Base-by-base conservation (phyloP, 2,329 filamentous ascomycete species). In the Stagonosporopsis tanaceti region DNA sequence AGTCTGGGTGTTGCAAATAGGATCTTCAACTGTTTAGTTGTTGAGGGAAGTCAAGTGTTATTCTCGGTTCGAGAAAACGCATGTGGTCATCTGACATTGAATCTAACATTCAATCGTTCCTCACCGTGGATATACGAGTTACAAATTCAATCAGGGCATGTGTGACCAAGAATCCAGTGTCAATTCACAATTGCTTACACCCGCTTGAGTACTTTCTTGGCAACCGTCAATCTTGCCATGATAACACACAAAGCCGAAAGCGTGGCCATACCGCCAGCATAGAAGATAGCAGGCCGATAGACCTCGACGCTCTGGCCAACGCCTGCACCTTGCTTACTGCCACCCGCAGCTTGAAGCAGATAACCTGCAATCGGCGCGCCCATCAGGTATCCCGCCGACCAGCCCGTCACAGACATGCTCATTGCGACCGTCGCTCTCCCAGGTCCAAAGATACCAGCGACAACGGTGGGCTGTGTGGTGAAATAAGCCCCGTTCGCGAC, bases 401-500 rank as follows among this genome's bases (percentile, higher is more conserved):
- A 73, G 4, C 68, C 69, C 2, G 66, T 69, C 2, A 65, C 59
- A 0, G 66, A 58, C 66, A 72, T 71, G 20, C 63, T 61, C 64
- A 72, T 72, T 11, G 66, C 69, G 4, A 70, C 63, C 4, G 62
- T 59, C 6, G 67, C 67, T 44, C 66, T 53, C 40, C 62, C 68
- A 12, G 67, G 66, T 15, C 68, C 66, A 47, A 71, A 67, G 48
- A 73, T 63, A 12, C 63, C 57, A 2, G 64, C 67, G 7, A 67
- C 67, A 9, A 70, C 70, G 6, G 67, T 68, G 0, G 69, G 69
- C 34, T 68, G 40, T 1, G 61, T 67, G 1, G 67, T 68, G 46
- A 73, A 72, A 47, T 67, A 71, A 1, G 64, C 61, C 2, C 70
- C 69, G 37, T 72, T 72, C 0, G 70, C 69, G 7, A 70, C 59